A percentile compares a stretch with the other conserved stretches of the same genome.
phyloP scores from a whole-genome alignment of 1,284 basidiomycete species.

The Ustilago hordei region DNA sequence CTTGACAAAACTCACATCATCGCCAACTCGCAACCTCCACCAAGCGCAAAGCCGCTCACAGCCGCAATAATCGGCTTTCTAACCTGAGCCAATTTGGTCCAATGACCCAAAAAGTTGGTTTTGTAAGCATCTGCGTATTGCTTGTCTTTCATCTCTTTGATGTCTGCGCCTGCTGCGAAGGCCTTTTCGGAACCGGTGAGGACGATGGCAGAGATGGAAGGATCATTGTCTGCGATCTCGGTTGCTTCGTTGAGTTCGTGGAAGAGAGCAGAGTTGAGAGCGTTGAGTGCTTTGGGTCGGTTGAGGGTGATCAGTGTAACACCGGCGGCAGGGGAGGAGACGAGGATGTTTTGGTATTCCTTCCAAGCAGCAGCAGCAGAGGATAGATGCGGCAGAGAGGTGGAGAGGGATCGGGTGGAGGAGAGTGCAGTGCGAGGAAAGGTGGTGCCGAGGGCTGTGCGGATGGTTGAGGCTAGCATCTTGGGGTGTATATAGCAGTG shows the following conservation, averaged over 20 bases:
- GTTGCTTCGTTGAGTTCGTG: slow-evolving; percentile 82
- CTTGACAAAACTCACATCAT: slow-evolving; percentile 76
- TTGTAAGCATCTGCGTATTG: slow-evolving; percentile 87
- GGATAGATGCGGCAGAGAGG: slow-evolving; percentile 55
- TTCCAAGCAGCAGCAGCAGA: slow-evolving; percentile 19
- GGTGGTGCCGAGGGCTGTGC: slow-evolving; percentile 43
- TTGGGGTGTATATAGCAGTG: neutral
- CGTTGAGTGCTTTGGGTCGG: slow-evolving; percentile 92
- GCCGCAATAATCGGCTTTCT: slow-evolving; percentile 95
- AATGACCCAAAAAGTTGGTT: slow-evolving; percentile 87
- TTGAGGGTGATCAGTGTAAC: slow-evolving; percentile 93
- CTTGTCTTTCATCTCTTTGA: slow-evolving; percentile 94
- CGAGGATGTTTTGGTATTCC: slow-evolving; percentile 78
- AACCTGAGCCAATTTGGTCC: slow-evolving; percentile 81
- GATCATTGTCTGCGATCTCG: slow-evolving; percentile 76
- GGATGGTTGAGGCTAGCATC: slow-evolving; percentile 39
- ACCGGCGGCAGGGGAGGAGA: slow-evolving; percentile 78
- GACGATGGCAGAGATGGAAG: slow-evolving; percentile 79
- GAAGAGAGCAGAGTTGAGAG: slow-evolving; percentile 71
- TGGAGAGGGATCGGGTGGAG: slow-evolving; percentile 48
- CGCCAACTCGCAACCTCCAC: slow-evolving; percentile 95
- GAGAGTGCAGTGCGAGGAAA: slow-evolving; percentile 30
- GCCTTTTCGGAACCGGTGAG: slow-evolving; percentile 92
- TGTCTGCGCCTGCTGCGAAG: slow-evolving; percentile 93
- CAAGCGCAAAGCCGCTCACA: slow-evolving; percentile 94